A percentile compares a stretch with the other conserved stretches of the same genome.
phyloP scores from a whole-genome alignment of 352 stramenopile species.

The Phytophthora hybrid region DNA sequence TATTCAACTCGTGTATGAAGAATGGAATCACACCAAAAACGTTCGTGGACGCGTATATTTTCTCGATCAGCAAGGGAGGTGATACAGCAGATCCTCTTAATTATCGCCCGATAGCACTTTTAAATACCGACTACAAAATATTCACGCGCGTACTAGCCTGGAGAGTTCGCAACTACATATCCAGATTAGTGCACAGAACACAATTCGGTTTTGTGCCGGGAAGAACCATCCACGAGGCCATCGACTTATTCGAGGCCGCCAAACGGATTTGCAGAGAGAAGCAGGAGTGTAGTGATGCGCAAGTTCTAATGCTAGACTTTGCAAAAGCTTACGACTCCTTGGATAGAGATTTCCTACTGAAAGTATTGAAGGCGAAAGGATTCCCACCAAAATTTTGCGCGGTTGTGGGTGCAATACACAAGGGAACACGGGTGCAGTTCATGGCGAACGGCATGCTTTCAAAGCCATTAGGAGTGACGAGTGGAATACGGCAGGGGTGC shows the following conservation, averaged over 20 bases:
- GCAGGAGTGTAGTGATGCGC: not conserved
- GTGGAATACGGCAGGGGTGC: conserved; percentile 15
- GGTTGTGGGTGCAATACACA: not conserved
- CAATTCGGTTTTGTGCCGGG: conserved; percentile 10
- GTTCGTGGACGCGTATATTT: not conserved
- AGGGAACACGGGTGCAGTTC: not conserved
- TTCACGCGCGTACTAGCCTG: conserved; percentile 11
- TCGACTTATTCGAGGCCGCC: conserved; percentile 10
- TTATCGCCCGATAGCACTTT: conserved; percentile 1
- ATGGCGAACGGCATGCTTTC: not conserved
- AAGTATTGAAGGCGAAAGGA: conserved; percentile 2
- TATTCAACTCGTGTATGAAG: conserved; percentile 5
- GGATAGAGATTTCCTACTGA: not conserved
- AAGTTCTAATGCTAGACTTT: conserved; percentile 14
- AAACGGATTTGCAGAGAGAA: not conserved
- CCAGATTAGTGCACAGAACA: not conserved
- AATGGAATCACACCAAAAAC: not conserved
- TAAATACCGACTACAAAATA: conserved; percentile 13
- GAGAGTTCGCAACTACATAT: not conserved
- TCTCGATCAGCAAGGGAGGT: conserved; percentile 8
- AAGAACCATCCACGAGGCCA: conserved; percentile 10
- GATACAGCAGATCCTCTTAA: conserved; percentile 6
- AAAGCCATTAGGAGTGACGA: not conserved
- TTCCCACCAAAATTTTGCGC: not conserved
- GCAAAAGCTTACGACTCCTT: conserved; percentile 8